Conservation (phyloP, 192 early-diverging fungal species). For the Radiomyces spectabilis region DNA sequence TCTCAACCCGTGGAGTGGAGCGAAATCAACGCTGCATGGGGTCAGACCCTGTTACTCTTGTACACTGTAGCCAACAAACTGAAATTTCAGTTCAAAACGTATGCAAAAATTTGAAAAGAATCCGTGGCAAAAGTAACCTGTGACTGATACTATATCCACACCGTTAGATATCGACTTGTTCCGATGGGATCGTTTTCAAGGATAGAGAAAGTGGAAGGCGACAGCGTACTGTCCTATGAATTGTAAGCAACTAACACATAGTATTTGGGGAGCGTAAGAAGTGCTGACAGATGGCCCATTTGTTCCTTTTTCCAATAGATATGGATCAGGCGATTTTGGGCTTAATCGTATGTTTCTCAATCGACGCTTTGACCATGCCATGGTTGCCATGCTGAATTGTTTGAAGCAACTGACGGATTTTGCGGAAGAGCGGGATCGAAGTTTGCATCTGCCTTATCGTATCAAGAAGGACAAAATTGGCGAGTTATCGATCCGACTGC, state of each 20-base stretch:
- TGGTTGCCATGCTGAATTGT: constrained; percentile 87
- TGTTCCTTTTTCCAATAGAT: constrained; percentile 29
- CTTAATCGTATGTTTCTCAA: constrained; percentile 73
- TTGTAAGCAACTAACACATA: constrained; percentile 41
- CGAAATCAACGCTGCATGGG: constrained; percentile 96
- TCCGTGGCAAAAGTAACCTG: too few species aligned
- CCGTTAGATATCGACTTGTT: constrained; percentile 64
- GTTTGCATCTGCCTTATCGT: constrained; percentile 69
- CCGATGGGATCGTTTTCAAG: constrained; percentile 90
- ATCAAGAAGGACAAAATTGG: constrained; percentile 89
- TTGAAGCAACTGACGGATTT: constrained; percentile 83
- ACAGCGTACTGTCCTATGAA: constrained; percentile 62
- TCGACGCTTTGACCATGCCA: constrained; percentile 78
- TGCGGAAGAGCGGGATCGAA: constrained; percentile 63
- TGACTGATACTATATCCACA: too few species aligned
- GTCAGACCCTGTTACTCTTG: constrained; percentile 78
- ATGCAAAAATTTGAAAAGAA: not conserved
- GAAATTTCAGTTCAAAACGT: constrained; percentile 74
- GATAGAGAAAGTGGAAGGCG: constrained; percentile 78
- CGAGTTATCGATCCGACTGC: constrained; percentile 70
- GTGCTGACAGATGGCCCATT: not conserved
- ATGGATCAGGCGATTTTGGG: constrained; percentile 79
- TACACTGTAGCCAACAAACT: constrained; percentile 83
- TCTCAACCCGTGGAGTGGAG: constrained; percentile 83
- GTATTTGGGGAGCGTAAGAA: not conserved